phyloP scores from a whole-genome alignment of 2,329 filamentous ascomycete species.

The Xylaria sp. region DNA sequence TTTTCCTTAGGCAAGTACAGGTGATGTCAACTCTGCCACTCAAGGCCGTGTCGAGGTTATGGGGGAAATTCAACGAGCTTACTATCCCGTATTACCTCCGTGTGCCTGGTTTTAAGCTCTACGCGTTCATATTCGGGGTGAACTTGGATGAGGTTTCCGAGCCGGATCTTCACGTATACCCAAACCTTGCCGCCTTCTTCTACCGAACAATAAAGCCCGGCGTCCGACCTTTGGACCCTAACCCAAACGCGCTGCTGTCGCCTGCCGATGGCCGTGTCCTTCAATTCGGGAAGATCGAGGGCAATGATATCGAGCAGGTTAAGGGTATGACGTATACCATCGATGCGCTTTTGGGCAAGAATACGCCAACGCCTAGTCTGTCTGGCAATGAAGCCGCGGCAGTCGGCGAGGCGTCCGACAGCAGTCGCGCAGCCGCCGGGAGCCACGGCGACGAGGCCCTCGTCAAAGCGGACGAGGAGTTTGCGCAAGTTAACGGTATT shows the following conservation, averaged over 20 bases:
- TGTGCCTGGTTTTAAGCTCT: conserved; percentile 87
- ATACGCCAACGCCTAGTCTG: conserved; percentile 59
- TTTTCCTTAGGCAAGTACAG: conserved; percentile 71
- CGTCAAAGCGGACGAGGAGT: conserved; percentile 84
- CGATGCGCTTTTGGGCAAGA: conserved; percentile 82
- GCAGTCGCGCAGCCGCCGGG: conserved; percentile 15
- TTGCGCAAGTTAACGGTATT: conserved; percentile 92
- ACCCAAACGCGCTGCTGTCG: conserved; percentile 78
- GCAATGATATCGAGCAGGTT: conserved; percentile 95
- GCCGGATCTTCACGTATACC: conserved; percentile 83
- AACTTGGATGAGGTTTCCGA: conserved; percentile 86
- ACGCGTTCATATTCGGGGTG: conserved; percentile 90
- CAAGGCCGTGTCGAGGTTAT: conserved; percentile 85
- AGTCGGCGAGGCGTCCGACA: conserved; percentile 26
- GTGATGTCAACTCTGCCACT: conserved; percentile 91
- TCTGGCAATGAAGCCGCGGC: conserved; percentile 41
- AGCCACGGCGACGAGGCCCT: conserved; percentile 61
- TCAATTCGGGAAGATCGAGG: conserved; percentile 88
- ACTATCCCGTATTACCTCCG: conserved; percentile 86
- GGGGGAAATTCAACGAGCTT: conserved; percentile 90
- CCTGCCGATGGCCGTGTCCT: conserved; percentile 90
- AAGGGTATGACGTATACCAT: conserved; percentile 98
- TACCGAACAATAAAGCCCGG: conserved; percentile 93
- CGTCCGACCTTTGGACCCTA: conserved; percentile 79
- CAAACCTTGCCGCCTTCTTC: conserved; percentile 95